Conservation (phyloP, 2,329 filamentous ascomycete species). For the Neofusicoccum laricinum region DNA sequence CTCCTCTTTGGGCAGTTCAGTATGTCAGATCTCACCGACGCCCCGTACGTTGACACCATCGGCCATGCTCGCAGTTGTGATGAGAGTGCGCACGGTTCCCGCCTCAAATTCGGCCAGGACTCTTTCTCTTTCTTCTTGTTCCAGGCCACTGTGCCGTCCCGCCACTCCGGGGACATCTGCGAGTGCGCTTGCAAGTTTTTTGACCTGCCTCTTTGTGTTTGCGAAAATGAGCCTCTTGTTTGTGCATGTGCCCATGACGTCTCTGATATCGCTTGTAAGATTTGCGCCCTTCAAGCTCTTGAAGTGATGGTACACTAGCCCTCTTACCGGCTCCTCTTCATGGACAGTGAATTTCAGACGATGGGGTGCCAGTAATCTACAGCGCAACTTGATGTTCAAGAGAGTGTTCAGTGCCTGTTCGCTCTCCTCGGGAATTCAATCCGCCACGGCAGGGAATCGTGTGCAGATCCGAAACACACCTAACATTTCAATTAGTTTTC, state of each 20-base stretch:
- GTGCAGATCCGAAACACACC: too few relatives aligned
- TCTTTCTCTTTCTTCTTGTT: neutral
- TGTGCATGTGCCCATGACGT: neutral
- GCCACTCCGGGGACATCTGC: neutral
- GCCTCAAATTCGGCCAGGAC: neutral
- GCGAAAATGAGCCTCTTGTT: neutral
- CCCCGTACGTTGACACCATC: neutral
- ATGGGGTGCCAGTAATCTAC: neutral
- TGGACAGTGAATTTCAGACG: neutral
- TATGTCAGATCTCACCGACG: neutral
- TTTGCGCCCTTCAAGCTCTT: neutral
- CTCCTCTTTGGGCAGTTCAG: neutral
- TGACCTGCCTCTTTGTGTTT: neutral
- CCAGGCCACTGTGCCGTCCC: neutral
- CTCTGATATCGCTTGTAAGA: neutral
- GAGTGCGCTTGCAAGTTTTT: neutral
- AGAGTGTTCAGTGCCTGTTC: too few relatives aligned
- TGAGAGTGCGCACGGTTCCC: neutral
- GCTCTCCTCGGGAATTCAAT: too few relatives aligned
- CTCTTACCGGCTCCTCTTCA: neutral
- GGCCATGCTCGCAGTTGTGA: neutral
- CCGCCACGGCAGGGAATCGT: too few relatives aligned
- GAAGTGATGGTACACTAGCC: neutral
- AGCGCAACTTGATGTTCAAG: too few relatives aligned
- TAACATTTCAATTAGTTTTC: too few relatives aligned